phyloP scores from a whole-genome alignment of 2,329 filamentous ascomycete genomes.

The Colletotrichum chlorophyti region DNA sequence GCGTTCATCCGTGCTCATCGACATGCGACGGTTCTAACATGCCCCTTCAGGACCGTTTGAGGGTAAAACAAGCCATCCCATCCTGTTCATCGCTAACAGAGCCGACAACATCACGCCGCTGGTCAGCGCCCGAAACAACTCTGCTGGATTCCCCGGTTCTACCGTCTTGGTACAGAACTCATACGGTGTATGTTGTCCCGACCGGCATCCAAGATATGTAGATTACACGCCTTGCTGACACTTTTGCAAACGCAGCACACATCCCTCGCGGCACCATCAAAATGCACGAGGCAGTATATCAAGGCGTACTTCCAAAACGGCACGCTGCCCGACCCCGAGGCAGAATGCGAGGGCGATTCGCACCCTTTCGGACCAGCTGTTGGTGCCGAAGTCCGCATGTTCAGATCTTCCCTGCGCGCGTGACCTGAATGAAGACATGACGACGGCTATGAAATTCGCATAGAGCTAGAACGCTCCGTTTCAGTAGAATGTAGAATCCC shows the following conservation, averaged over 20 bases:
- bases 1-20: too few relatives aligned
- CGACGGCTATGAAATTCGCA: too few relatives aligned
- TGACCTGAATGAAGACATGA: background rate
- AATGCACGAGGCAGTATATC: slow-evolving; percentile 50
- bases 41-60: slow-evolving; percentile 31
- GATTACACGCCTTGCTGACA: background rate
- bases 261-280: slow-evolving; percentile 49
- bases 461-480: too few relatives aligned
- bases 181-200: slow-evolving; percentile 58
- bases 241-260: slow-evolving; percentile 50
- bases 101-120: slow-evolving; percentile 57
- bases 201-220: too few relatives aligned
- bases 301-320: slow-evolving; percentile 54
- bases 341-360: slow-evolving; percentile 53
- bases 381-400: background rate
- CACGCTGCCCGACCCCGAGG: slow-evolving; percentile 49
- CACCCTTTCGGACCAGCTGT: slow-evolving; percentile 43
- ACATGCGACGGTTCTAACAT: background rate
- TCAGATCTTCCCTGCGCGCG: background rate
- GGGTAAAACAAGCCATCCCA: slow-evolving; percentile 47
- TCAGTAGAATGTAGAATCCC: too few relatives aligned
- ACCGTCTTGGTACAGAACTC: slow-evolving; percentile 56
- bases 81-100: slow-evolving; percentile 52
- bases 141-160: slow-evolving; percentile 50
- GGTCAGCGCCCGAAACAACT: slow-evolving; percentile 52